These are phyloP conservation scores for Penicillium chermesinum DNA, from an alignment of 495 filamentous ascomycete genomes.

Conservation along the genomic window DNA sequence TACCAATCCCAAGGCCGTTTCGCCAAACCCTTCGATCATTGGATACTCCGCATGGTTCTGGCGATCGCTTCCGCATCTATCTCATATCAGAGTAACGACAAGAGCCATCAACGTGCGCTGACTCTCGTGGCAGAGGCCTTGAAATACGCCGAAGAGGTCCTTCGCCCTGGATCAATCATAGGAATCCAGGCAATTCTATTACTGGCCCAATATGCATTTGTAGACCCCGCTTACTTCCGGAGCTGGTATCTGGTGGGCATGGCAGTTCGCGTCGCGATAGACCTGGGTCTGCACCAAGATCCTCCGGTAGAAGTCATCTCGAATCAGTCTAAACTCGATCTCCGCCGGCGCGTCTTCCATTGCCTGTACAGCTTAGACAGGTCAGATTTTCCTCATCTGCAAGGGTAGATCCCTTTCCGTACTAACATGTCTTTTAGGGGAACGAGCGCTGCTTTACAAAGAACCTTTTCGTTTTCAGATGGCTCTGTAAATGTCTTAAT, in stretches of 20 bases:
- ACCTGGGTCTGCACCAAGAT: conserved; percentile 87
- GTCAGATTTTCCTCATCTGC: conserved; percentile 42
- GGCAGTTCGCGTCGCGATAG: conserved; percentile 75
- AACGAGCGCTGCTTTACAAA: conserved; percentile 71
- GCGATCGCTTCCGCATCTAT: conserved; percentile 70
- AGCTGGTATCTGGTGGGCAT: conserved; percentile 88
- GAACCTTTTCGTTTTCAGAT: conserved; percentile 88
- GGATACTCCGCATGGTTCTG: conserved; percentile 82
- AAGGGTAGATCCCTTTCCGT: no score
- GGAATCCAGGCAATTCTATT: conserved; percentile 82
- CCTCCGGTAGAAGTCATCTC: conserved; percentile 59
- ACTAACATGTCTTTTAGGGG: no score
- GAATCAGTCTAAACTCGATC: conserved; percentile 60
- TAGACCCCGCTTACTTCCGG: conserved; percentile 84
- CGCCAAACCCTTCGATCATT: conserved; percentile 70
- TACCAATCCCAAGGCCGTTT: conserved; percentile 59
- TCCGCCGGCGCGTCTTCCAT: conserved; percentile 75
- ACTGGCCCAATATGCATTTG: conserved; percentile 79
- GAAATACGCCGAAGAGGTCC: conserved; percentile 68
- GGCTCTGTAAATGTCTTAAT: conserved; percentile 70
- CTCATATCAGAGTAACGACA: conserved; percentile 62
- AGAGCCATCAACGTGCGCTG: conserved; percentile 57
- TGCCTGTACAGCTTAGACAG: conserved; percentile 83
- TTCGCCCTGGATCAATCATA: conserved; percentile 73
- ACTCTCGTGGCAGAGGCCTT: conserved; percentile 66